Evolutionary conservation across 305 asterid species (phyloP), one percentile per base, ranked within the genome.

Genomic region (Solanum chacoense): DNA sequence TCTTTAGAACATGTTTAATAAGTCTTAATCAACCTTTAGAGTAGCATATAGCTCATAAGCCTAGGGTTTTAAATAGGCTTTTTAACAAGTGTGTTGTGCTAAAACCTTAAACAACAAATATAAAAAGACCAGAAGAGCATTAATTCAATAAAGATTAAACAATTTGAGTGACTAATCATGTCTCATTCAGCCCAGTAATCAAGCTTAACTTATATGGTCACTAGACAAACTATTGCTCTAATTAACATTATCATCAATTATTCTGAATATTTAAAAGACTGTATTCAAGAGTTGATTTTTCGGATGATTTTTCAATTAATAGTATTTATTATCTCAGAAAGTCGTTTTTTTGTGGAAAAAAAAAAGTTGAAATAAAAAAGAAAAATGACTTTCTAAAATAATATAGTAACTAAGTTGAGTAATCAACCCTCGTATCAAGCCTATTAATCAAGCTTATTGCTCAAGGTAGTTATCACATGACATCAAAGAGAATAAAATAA

Each of bases 201-300:
- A 72, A 72, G 37, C 80, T 74, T 74, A 16, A 73, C 84, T 77
- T 37, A 37, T 78, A 37, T 37, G 50, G 85, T 37, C 85, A 35
- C 71, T 59, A 20, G 71, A 22, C 71, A 20, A 9, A 59, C 18
- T 20, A 76, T 14, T 4, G n/a, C 4, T 35, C 83, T 20, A 76
- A 20, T 76, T 72, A 14, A 13, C 14, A 74, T 74, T 74, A 74
- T 9, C 38, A 73, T 73, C 38, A 72, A 72, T 29, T 72, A 4
- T 12, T 42, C 1, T 67, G 29, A 65, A 26, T 71, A 71, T 3
- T 71, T 71, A 71, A 71, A 71, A 4, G 50, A 40, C 50, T 40
- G 6, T 38, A 31, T 26, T 31, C 3, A 2, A 28, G 36, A 38
- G 42, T 38, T 38, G 34, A 71, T 67, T 24, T 67, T 0, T 10